These are phyloP conservation scores for Pseudogymnoascus sp. DNA, from an alignment of 2,329 filamentous ascomycete species.

Conservation along the genomic window DNA sequence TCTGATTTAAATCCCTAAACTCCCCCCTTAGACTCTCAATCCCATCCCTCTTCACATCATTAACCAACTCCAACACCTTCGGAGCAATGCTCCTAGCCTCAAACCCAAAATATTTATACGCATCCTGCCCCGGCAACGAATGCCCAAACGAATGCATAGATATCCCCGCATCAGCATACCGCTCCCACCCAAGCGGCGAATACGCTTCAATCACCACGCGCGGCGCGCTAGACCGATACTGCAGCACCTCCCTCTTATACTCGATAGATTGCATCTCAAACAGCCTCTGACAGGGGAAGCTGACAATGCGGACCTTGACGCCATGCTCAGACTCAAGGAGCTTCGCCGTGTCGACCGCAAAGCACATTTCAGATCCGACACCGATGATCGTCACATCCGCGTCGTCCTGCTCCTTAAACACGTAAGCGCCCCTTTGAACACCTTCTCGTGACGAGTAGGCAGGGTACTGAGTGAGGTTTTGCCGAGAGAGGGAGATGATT, in stretches of 20 bases:
- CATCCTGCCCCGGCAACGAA: constrained; percentile 45
- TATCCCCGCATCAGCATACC: constrained; percentile 50
- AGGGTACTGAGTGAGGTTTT: constrained; percentile 36
- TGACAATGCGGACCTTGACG: constrained; percentile 36
- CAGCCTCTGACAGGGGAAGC: constrained; percentile 39
- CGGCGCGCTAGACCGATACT: constrained; percentile 35
- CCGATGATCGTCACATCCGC: constrained; percentile 41
- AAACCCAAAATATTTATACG: constrained; percentile 51
- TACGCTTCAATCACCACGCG: constrained; percentile 55
- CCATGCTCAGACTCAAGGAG: constrained; percentile 31
- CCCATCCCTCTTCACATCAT: constrained; percentile 27
- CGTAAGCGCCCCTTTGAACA: constrained; percentile 40
- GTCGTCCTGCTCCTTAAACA: constrained; percentile 37
- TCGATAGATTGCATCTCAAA: constrained; percentile 37
- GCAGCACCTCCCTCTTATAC: constrained; percentile 41
- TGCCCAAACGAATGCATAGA: constrained; percentile 50
- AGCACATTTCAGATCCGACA: constrained; percentile 33
- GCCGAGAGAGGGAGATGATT: constrained; percentile 43
- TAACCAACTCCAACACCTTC: constrained; percentile 25
- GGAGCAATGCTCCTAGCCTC: constrained; percentile 38
- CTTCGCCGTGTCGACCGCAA: constrained; percentile 37
- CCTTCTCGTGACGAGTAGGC: constrained; percentile 34
- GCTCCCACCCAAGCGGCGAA: constrained; percentile 50
- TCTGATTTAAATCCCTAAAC: constrained; percentile 14
- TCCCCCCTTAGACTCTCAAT: constrained; percentile 15